A percentile compares a stretch with the other conserved stretches of the same genome.
phyloP scores from a whole-genome alignment of 257 asterid species.

The Solanum paucissectum region DNA sequence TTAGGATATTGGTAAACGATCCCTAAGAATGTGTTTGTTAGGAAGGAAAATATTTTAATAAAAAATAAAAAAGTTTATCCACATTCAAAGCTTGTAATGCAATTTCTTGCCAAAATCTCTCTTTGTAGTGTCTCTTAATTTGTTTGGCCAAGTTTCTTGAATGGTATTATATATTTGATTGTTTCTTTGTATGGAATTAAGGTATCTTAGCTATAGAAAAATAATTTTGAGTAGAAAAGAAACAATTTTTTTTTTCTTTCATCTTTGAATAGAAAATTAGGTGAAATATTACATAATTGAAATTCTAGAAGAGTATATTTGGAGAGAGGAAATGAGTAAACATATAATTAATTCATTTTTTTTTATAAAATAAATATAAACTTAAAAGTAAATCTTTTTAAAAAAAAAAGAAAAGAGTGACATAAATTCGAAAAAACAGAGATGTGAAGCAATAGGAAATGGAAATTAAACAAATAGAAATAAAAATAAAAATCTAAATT shows the following conservation, averaged over 20 bases:
- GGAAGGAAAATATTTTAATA: too few species aligned
- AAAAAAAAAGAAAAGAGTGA: neutral
- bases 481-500: neutral
- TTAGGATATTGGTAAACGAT: too few species aligned
- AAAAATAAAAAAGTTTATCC: too few species aligned
- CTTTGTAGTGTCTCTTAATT: neutral
- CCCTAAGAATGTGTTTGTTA: too few species aligned
- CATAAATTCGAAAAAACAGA: neutral
- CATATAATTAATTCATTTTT: neutral
- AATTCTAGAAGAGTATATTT: neutral
- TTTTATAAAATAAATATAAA: neutral
- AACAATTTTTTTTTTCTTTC: neutral
- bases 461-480: neutral
- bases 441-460: neutral
- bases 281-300: neutral
- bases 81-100: neutral
- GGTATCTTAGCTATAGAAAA: neutral
- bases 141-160: neutral
- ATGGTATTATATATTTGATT: neutral
- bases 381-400: neutral
- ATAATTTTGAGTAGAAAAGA: neutral
- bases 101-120: neutral
- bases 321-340: neutral
- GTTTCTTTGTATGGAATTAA: neutral
- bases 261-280: neutral